Evolutionary conservation across 805 yeast genomes (phyloP).

Genomic region (Kluyveromyces wickerhamii): DNA sequence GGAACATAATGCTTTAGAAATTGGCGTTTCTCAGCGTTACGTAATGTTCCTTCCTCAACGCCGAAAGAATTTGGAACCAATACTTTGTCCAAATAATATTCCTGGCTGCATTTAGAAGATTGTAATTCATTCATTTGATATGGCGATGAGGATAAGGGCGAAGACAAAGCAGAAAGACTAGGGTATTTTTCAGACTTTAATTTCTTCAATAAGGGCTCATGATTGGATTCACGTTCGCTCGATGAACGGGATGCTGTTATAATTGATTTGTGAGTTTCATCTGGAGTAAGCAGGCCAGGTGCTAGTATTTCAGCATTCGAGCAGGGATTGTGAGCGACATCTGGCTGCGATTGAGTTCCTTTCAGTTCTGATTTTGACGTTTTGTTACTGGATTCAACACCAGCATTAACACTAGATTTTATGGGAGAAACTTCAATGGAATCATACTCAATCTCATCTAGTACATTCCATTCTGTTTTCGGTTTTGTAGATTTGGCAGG

Average conservation of each 20-base stretch:
- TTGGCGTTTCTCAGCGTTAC: constrained; percentile 15
- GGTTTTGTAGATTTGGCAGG: neutral
- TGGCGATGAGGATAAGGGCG: too few species aligned
- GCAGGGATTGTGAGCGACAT: neutral
- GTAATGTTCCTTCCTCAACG: constrained; percentile 13
- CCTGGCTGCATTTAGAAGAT: too few species aligned
- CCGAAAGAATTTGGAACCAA: neutral
- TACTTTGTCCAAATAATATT: neutral
- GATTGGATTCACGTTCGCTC: too few species aligned
- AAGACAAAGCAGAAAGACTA: too few species aligned
- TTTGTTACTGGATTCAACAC: neutral
- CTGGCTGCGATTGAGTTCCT: neutral
- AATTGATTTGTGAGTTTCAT: neutral
- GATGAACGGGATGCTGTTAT: neutral
- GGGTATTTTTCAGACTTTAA: too few species aligned
- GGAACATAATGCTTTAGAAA: constrained; percentile 17
- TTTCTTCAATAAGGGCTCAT: too few species aligned
- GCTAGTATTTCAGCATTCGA: too few species aligned
- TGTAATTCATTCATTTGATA: too few species aligned
- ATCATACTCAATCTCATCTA: constrained; percentile 10
- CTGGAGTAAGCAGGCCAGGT: neutral
- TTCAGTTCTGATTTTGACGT: neutral
- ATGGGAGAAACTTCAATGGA: constrained; percentile 10
- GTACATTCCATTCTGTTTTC: constrained; percentile 2
- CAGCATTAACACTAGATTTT: constrained; percentile 5